phyloP scores from a whole-genome alignment of 495 filamentous ascomycete species.

The Pseudevernia furfuracea region DNA sequence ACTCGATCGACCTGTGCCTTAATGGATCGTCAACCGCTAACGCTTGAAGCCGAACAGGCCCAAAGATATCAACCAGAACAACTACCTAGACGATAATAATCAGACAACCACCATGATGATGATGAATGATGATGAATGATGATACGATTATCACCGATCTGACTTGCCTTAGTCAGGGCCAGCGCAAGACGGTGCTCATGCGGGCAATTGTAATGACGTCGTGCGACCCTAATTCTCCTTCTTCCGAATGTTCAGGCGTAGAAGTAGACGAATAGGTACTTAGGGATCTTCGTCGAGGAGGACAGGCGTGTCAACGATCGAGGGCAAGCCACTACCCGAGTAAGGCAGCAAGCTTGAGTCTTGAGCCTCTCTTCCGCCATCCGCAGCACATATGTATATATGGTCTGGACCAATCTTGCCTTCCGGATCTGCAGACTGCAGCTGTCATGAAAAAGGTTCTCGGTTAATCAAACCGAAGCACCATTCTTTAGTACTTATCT shows the following conservation, averaged over 20 bases:
- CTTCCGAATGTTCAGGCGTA: not conserved
- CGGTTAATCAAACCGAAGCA: not conserved
- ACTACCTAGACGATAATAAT: no score
- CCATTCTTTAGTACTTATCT: not conserved
- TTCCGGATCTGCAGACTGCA: conserved; percentile 5
- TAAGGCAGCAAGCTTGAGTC: not conserved
- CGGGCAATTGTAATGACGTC: not conserved
- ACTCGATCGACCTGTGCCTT: conserved; percentile 2
- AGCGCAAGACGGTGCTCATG: not conserved
- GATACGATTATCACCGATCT: not conserved
- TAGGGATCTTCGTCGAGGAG: not conserved
- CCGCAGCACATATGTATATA: not conserved
- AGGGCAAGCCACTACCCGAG: not conserved
- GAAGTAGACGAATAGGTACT: not conserved
- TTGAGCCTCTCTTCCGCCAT: not conserved
- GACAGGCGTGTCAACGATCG: not conserved
- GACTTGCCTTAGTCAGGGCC: conserved; percentile 1
- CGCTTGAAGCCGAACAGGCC: conserved; percentile 5
- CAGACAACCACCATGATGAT: no score
- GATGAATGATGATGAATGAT: not conserved
- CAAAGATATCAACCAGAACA: not conserved
- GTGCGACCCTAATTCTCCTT: not conserved
- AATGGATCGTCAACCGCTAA: conserved; percentile 7
- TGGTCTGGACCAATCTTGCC: not conserved
- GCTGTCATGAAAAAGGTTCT: not conserved